Percentiles rank a stretch among this genome's conserved stretches.
Evolutionary conservation across 306 rosid genomes (phyloP).

Genomic region (Cicer pinnatifidum): DNA sequence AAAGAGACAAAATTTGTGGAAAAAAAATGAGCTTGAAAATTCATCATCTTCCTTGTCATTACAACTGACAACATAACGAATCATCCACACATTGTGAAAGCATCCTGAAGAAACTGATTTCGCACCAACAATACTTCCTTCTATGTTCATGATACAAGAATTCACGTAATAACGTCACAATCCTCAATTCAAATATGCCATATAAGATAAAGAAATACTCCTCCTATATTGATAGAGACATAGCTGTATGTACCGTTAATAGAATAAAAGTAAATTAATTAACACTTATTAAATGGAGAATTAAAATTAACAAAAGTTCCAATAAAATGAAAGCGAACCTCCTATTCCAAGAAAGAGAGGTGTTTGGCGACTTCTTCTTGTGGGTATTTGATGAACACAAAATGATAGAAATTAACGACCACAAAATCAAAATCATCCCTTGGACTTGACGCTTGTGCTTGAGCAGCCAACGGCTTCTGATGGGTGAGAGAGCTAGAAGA

Average conservation of each 20-base stretch:
- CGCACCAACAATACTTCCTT: not conserved
- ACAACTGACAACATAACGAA: conserved; percentile 19
- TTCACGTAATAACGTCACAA: not conserved
- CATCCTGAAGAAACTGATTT: conserved; percentile 11
- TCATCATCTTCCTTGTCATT: conserved; percentile 25
- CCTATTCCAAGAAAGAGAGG: conserved; percentile 58
- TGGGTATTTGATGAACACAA: conserved; percentile 67
- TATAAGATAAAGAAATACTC: no score
- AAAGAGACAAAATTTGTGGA: conserved; percentile 33
- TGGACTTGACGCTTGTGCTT: not conserved
- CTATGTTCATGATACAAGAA: conserved; percentile 5
- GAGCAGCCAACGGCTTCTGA: no score
- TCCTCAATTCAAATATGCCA: not conserved
- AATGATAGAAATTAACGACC: conserved; percentile 83
- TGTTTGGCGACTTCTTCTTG: conserved; percentile 66
- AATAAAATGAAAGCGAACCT: conserved; percentile 45
- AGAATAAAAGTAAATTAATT: no score
- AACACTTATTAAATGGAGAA: no score
- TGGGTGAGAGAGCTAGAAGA: no score
- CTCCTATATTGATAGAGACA: no score
- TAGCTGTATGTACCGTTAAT: no score
- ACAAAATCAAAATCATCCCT: conserved; percentile 52
- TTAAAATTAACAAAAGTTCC: no score
- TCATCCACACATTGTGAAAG: not conserved
- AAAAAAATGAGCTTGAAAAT: conserved; percentile 36